Evolutionary conservation across 2,329 filamentous ascomycete species (phyloP), one percentile per base, ranked within the genome.

Genomic region (Coniochaeta sp.): DNA sequence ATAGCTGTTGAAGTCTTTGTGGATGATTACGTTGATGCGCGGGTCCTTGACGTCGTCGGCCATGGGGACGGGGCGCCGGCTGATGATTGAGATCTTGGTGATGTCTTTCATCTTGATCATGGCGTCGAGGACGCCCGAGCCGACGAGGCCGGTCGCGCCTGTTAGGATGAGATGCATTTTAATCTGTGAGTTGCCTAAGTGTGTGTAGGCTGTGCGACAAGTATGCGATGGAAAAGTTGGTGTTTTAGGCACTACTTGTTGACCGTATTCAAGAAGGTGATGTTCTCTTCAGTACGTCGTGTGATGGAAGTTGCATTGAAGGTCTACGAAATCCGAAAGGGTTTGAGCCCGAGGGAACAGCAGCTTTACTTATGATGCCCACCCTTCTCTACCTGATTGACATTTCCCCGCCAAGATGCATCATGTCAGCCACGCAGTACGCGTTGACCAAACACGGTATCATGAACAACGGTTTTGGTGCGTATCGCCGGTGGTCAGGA

Each of bases 41-140:
- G 79, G 78, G 63, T 89, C 82, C 9, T 79, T 78, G 31, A 71
- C 71, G 22, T 79, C 77, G 16, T 88, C 81, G 19, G 81, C 84
- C 77, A 88, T 83, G 1, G 79, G 76, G 1, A 91, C 84, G 0
- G 87, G 85, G 12, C 84, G 77, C 16, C 89, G 80, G 63, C 81
- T 85, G 57, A 91, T 79, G 66, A 93, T 84, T 24, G 86, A 87
- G 67, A 92, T 83, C 66, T 84, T 85, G 57, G 81, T 83, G 60
- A 91, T 76, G 40, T 79, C 76, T 38, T 75, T 75, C 64, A 74
- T 78, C 63, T 77, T 78, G 63, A 89, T 76, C 78, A 89, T 86
- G 63, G 82, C 80, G 62, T 87, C 83, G 1, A 89, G 77, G 17
- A 82, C 81, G 43, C 74, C 79, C 0, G 81, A 84, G 68, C 87